These are phyloP conservation scores for Delonix regia DNA, from an alignment of 306 rosid species.

Conservation along the genomic window DNA sequence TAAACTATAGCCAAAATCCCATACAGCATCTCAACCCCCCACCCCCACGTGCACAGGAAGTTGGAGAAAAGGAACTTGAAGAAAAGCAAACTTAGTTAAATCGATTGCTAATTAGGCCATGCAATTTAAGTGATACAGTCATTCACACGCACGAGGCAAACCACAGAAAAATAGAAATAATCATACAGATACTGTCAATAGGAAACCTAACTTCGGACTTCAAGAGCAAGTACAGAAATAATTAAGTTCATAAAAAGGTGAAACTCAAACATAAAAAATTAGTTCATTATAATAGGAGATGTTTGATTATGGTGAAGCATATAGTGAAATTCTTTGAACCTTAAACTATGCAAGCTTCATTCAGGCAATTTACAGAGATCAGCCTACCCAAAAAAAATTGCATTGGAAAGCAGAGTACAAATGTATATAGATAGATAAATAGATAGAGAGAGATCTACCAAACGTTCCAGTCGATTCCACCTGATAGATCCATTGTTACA, in stretches of 20 bases:
- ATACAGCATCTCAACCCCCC: not conserved
- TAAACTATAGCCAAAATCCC: not conserved
- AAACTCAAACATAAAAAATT: not conserved
- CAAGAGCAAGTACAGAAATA: not conserved
- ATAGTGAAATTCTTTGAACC: not conserved
- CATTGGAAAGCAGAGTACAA: slow-evolving; percentile 8
- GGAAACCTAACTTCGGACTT: not conserved
- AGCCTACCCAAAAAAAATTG: slow-evolving; percentile 28
- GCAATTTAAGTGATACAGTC: not conserved
- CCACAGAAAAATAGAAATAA: not conserved
- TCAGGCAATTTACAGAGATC: slow-evolving; percentile 8
- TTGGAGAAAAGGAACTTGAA: not conserved
- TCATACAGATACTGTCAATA: not conserved
- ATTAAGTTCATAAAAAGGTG: not conserved
- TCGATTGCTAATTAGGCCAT: not conserved
- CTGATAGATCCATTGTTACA: slow-evolving; percentile 85
- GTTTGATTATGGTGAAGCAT: slow-evolving; percentile 15
- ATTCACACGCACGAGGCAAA: not conserved
- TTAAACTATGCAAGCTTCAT: slow-evolving; percentile 7
- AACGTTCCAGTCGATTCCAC: slow-evolving; percentile 95
- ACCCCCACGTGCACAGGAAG: not conserved
- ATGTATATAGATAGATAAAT: slow-evolving; percentile 2
- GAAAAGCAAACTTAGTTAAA: not conserved
- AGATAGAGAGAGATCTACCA: slow-evolving; percentile 54
- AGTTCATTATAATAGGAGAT: not conserved